Conservation (phyloP, 139 green algal genomes). For the Gonium pectorale region DNA sequence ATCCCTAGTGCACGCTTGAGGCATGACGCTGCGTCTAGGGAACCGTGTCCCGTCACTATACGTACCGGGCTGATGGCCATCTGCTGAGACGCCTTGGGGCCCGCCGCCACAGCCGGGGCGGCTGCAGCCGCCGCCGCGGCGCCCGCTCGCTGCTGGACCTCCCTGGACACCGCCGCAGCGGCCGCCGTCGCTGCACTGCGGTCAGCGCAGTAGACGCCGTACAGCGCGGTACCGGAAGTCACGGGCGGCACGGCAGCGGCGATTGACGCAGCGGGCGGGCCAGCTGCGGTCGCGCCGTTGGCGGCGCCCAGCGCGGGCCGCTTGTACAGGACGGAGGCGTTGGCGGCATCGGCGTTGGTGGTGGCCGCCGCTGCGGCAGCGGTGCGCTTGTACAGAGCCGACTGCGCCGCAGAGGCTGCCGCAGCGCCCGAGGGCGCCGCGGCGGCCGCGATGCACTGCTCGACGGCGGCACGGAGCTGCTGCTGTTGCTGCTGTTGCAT, state of each 20-base stretch:
- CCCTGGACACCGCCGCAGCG: neutral
- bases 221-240: neutral
- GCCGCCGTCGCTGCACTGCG: constrained; percentile 1
- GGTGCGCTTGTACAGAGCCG: constrained; percentile 21
- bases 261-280: neutral
- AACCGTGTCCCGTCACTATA: too few species aligned
- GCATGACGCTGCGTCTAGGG: too few species aligned
- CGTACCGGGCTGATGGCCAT: too few species aligned
- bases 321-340: neutral
- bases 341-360: neutral
- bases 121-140: neutral
- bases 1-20: too few species aligned
- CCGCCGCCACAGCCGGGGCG: neutral
- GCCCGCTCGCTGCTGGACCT: constrained; percentile 23
- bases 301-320: neutral
- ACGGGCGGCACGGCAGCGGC: neutral
- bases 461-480: neutral
- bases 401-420: neutral
- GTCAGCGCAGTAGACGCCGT: constrained; percentile 16
- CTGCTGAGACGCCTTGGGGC: neutral
- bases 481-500: constrained; percentile 12
- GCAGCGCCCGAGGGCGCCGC: neutral
- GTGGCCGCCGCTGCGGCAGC: neutral
- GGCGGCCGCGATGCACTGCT: neutral
- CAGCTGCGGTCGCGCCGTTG: neutral